A percentile compares a stretch with the other conserved stretches of the same genome.
These are phyloP conservation scores for Talaromyces adpressus DNA, from an alignment of 495 filamentous ascomycete genomes.

Conservation along the genomic window DNA sequence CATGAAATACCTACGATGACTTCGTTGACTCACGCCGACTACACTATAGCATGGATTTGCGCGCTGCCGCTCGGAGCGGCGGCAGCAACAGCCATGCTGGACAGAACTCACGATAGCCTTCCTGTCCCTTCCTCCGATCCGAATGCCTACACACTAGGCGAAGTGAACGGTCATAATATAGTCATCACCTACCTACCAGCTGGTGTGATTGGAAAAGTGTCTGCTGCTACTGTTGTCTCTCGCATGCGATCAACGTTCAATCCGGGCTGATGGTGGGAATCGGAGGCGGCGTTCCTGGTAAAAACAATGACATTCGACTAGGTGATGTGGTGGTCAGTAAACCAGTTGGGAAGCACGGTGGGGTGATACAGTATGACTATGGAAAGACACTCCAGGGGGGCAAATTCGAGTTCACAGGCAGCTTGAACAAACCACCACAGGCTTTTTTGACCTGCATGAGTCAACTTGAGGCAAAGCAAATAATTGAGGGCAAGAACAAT, in stretches of 20 bases:
- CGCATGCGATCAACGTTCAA: constrained; percentile 15
- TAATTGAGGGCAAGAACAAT: no score
- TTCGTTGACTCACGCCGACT: constrained; percentile 10
- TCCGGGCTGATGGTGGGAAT: constrained; percentile 16
- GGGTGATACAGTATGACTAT: constrained; percentile 6
- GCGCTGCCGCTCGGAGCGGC: constrained; percentile 28
- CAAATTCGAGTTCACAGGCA: no score
- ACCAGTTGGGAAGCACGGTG: constrained; percentile 7
- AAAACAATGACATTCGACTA: constrained; percentile 29
- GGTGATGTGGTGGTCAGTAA: constrained; percentile 36
- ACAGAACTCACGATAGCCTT: constrained; percentile 20
- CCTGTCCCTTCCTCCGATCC: no score
- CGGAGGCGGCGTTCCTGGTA: constrained; percentile 30
- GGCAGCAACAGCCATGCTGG: constrained; percentile 31
- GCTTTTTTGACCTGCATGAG: no score
- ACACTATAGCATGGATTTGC: constrained; percentile 44
- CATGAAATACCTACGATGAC: no score
- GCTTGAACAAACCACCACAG: no score
- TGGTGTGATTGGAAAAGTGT: constrained; percentile 18
- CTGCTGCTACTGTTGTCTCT: constrained; percentile 23
- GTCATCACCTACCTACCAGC: constrained; percentile 23
- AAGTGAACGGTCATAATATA: constrained; percentile 7
- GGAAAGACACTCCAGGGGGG: not conserved
- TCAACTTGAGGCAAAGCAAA: no score
- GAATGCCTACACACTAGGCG: constrained; percentile 10